Conservation (phyloP, 202 grass and related monocot genomes). For the Hordeum pubiflorum region DNA sequence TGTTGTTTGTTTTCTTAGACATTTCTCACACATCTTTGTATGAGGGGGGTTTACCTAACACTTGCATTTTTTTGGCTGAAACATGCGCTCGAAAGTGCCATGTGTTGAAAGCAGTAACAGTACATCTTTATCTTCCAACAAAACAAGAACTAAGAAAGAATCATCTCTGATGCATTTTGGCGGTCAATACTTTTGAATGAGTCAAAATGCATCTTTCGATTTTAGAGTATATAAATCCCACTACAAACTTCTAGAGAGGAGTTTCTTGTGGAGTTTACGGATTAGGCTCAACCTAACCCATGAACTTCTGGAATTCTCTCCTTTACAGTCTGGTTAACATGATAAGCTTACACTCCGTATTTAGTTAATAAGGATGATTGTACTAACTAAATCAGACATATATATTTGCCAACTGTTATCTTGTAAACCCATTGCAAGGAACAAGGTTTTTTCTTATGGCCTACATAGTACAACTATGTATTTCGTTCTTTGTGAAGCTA, state of each 20-base stretch:
- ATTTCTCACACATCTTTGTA: neutral
- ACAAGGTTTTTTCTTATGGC: neutral
- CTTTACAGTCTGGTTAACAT: neutral
- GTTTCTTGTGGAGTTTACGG: neutral
- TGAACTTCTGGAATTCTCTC: neutral
- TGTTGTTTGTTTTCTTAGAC: neutral
- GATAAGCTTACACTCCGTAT: neutral
- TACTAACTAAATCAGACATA: neutral
- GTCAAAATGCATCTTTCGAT: neutral
- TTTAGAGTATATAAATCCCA: neutral
- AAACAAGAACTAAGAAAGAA: neutral
- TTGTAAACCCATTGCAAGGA: neutral
- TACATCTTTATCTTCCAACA: neutral
- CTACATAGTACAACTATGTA: neutral
- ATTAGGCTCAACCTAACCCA: conserved; percentile 1
- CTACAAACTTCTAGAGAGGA: neutral
- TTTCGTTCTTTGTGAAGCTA: neutral
- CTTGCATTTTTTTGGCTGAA: neutral
- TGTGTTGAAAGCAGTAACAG: neutral
- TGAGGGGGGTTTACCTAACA: neutral
- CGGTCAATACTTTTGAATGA: neutral
- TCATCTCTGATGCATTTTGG: neutral
- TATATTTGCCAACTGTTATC: neutral
- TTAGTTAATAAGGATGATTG: neutral
- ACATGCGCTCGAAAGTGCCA: neutral